Base-by-base conservation (phyloP, 2,329 filamentous ascomycete species). In the Dactylellina parvicollis region DNA sequence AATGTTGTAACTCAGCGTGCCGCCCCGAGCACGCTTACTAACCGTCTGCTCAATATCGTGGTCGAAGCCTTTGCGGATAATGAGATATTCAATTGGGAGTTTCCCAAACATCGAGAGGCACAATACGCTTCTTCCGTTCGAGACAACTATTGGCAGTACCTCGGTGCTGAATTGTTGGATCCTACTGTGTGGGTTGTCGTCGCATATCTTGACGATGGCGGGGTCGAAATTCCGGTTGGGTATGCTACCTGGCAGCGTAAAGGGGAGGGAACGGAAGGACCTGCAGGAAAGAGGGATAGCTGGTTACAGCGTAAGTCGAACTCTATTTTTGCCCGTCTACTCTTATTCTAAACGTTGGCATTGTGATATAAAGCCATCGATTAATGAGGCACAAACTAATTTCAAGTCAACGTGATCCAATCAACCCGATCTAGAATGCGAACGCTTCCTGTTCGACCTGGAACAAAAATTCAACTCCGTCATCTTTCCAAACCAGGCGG, bases 231-330 rank as follows among this genome's bases (percentile, higher is more conserved):
- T 18, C 42, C 42, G 18, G 62, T 49, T 3, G 56, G 56, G 28
- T 59, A 59, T 14, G 55, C 52, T n/a, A 59, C 44, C 9, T 67
- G 62, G 62, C 52, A 67, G 24, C 20, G 62, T 22, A 59, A 16
- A n/a, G 62, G 62, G 0, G 42, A 38, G 3, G 42, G 26, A 32
- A 32, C 44, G 4, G 24, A 3, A 3, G 62, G 38, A 7, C 50
- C 50, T n/a, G 52, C 55, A 7, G 36, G 26, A 22, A 38, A 14
- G 22, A 47, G 62, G 30, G 62, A 67, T 47, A 47, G 16, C 36
- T 59, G 42, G 52, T 32, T 67, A 26, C 62, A 67, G 20, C 56
- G 62, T 67, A 59, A 50, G 62, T 57, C 14, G n/a, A 10, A 22
- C n/a, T 44, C 46, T 14, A n/a, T 9, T 8, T 16, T n/a, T n/a